These are phyloP conservation scores for Peronospora farinosa DNA, from an alignment of 352 stramenopile genomes.

Conservation along the genomic window DNA sequence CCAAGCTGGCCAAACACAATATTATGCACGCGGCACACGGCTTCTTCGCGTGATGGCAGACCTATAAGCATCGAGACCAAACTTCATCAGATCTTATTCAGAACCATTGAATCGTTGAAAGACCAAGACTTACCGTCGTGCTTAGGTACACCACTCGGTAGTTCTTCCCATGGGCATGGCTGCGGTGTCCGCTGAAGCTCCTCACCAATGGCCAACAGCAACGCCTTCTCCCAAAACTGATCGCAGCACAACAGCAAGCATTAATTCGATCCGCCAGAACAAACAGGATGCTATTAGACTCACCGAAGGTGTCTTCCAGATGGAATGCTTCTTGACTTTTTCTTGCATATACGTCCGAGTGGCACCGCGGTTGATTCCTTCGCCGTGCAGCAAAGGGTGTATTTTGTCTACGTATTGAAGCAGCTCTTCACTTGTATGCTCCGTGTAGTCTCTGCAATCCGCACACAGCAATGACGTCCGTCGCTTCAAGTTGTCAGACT, in stretches of 20 bases:
- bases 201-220: slow-evolving; percentile 75
- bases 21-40: slow-evolving; percentile 78
- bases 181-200: slow-evolving; percentile 76
- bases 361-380: slow-evolving; percentile 38
- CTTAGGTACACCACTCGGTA: slow-evolving; percentile 48
- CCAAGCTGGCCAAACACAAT: slow-evolving; percentile 83
- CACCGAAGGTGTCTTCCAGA: slow-evolving; percentile 77
- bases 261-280: not conserved
- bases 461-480: slow-evolving; percentile 18
- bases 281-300: slow-evolving; percentile 4
- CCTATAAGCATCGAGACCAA: slow-evolving; percentile 20
- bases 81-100: slow-evolving; percentile 4
- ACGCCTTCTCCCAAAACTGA: slow-evolving; percentile 82
- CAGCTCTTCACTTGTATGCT: slow-evolving; percentile 30
- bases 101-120: not conserved
- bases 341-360: slow-evolving; percentile 72
- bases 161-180: slow-evolving; percentile 68
- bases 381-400: slow-evolving; percentile 31
- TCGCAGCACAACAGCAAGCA: not conserved
- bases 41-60: slow-evolving; percentile 65
- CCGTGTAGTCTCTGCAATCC: slow-evolving; percentile 25
- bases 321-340: slow-evolving; percentile 76
- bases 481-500: slow-evolving; percentile 7
- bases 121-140: slow-evolving; percentile 34
- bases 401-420: slow-evolving; percentile 29